Conservation (phyloP, 2,329 filamentous ascomycete genomes). For the Pseudocercospora musae region DNA sequence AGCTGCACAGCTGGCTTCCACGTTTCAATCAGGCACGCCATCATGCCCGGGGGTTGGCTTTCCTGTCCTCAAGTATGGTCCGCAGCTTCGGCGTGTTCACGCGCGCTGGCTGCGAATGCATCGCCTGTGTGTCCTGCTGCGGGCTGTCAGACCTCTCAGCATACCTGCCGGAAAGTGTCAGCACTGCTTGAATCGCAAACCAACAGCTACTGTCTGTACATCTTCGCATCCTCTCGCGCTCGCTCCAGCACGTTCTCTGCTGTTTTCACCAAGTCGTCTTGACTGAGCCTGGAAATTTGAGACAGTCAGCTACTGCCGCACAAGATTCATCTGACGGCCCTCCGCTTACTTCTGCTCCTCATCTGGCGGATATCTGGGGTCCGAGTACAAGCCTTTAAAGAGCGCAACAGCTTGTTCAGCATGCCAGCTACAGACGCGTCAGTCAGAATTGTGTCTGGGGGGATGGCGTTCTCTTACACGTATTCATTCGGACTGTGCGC, state of each 20-base stretch:
- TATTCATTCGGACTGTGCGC: constrained; percentile 16
- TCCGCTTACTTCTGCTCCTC: constrained; percentile 8
- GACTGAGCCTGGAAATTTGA: background rate
- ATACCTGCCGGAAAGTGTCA: background rate
- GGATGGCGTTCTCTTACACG: constrained; percentile 7
- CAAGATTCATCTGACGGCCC: background rate
- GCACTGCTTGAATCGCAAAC: background rate
- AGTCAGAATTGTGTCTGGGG: background rate
- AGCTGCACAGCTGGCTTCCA: too few species aligned
- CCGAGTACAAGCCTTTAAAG: constrained; percentile 11
- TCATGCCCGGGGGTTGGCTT: background rate
- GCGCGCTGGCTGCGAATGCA: background rate
- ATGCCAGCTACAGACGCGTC: constrained; percentile 3
- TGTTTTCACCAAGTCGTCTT: constrained; percentile 9
- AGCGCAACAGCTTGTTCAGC: constrained; percentile 13
- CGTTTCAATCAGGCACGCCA: background rate
- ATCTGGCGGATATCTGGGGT: constrained; percentile 11
- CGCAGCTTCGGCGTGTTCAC: background rate
- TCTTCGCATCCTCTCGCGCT: constrained; percentile 10
- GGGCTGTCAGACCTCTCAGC: constrained; percentile 2
- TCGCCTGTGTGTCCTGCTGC: background rate
- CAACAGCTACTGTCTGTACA: constrained; percentile 2
- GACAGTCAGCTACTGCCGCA: background rate
- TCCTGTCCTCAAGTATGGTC: background rate
- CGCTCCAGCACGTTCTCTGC: constrained; percentile 9